These are phyloP conservation scores for Vaccinium darrowii DNA, from an alignment of 148 eudicot species.

Conservation along the genomic window DNA sequence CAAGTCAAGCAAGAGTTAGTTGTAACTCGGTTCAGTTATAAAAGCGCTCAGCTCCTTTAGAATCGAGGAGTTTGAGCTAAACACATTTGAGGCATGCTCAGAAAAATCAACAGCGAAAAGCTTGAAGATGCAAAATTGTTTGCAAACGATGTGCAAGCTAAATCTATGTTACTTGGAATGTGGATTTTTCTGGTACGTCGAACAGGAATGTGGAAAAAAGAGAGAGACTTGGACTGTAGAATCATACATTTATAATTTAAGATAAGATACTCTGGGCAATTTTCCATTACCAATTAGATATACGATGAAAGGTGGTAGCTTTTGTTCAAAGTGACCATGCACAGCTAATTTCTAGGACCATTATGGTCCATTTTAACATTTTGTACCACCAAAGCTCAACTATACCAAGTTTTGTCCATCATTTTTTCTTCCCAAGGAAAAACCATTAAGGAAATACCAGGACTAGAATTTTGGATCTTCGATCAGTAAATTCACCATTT, in stretches of 20 bases:
- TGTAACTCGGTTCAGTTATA: not conserved
- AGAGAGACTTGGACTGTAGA: not conserved
- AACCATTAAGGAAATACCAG: not conserved
- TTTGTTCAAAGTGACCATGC: not conserved
- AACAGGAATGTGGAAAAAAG: not conserved
- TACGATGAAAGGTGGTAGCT: not conserved
- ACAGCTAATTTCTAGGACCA: not conserved
- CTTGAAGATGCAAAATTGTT: not conserved
- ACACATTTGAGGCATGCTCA: conserved; percentile 5
- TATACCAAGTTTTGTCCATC: not conserved
- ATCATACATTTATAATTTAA: not conserved
- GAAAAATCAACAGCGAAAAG: not conserved
- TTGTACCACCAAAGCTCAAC: not conserved
- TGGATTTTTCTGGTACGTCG: not conserved
- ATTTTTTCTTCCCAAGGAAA: not conserved
- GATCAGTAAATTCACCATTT: not conserved
- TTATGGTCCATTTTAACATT: not conserved
- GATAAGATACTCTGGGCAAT: not conserved
- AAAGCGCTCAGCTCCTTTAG: not conserved
- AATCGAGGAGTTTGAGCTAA: not conserved
- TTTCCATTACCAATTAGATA: not conserved
- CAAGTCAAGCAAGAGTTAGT: not conserved
- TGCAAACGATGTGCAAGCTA: not conserved
- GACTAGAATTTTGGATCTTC: not conserved
- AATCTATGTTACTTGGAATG: not conserved